A percentile compares a stretch with the other conserved stretches of the same genome.
Conservation (phyloP, 306 rosid species). For the Corylus avellana region DNA sequence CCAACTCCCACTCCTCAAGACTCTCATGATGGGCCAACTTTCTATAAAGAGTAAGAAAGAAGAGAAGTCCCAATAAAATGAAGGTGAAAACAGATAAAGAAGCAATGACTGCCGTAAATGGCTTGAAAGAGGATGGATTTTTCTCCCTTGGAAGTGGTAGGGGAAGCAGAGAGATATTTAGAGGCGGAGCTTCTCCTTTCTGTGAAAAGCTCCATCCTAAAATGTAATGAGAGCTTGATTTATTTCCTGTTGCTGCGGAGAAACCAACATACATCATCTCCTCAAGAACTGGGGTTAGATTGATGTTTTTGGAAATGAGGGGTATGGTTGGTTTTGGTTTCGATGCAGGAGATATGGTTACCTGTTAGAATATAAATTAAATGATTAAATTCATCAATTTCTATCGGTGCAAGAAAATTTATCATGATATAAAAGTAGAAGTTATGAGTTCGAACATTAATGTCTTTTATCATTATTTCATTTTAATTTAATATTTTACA, state of each 20-base stretch:
- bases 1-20: slow-evolving; percentile 79
- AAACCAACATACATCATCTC: slow-evolving; percentile 56
- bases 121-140: slow-evolving; percentile 23
- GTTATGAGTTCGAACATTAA: too few relatives aligned
- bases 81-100: slow-evolving; percentile 36
- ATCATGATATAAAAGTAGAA: too few relatives aligned
- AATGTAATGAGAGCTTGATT: slow-evolving; percentile 65
- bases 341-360: slow-evolving; percentile 48
- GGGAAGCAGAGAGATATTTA: slow-evolving; percentile 47
- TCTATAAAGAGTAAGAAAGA: slow-evolving; percentile 19
- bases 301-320: neutral
- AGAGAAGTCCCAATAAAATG: slow-evolving; percentile 27
- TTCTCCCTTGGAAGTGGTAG: slow-evolving; percentile 38
- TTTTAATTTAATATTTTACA: too few relatives aligned
- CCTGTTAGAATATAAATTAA: too few relatives aligned
- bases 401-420: too few relatives aligned
- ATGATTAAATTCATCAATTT: too few relatives aligned
- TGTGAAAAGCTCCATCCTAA: slow-evolving; percentile 66
- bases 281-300: slow-evolving; percentile 28
- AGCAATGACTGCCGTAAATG: slow-evolving; percentile 32
- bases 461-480: too few relatives aligned
- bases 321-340: slow-evolving; percentile 33
- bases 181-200: slow-evolving; percentile 28
- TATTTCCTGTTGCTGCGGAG: slow-evolving; percentile 64
- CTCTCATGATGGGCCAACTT: slow-evolving; percentile 38